A percentile compares a stretch with the other conserved stretches of the same genome.
phyloP scores from a whole-genome alignment of 495 filamentous ascomycete genomes.

The Penicillium diatomitis region DNA sequence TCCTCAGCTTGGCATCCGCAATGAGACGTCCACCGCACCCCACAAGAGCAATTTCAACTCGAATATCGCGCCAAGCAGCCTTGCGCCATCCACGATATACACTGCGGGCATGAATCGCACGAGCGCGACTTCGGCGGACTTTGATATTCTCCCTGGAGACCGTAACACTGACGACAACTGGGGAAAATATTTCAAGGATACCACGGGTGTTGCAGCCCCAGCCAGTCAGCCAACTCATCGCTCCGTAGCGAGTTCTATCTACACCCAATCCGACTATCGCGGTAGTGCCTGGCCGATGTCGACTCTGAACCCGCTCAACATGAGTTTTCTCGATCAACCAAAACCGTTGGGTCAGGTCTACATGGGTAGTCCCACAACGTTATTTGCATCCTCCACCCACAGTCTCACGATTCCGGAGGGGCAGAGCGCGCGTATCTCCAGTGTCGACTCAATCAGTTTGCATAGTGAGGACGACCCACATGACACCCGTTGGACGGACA shows the following conservation, averaged over 20 bases:
- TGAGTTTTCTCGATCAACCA: constrained; percentile 31
- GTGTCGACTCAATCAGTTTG: constrained; percentile 47
- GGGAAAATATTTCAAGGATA: constrained; percentile 50
- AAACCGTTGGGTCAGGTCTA: constrained; percentile 44
- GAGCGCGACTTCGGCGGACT: constrained; percentile 7
- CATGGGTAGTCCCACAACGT: constrained; percentile 60
- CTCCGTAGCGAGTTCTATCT: constrained; percentile 19
- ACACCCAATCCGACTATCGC: constrained; percentile 28
- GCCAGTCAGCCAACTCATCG: constrained; percentile 15
- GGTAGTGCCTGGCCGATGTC: constrained; percentile 33
- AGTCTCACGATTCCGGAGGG: constrained; percentile 42
- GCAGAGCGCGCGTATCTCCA: constrained; percentile 55
- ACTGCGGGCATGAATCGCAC: constrained; percentile 16
- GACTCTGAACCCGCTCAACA: constrained; percentile 25
- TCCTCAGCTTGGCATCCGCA: constrained; percentile 16
- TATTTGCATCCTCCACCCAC: constrained; percentile 34
- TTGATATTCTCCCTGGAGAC: constrained; percentile 27
- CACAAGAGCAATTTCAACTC: constrained; percentile 23
- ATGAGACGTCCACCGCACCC: constrained; percentile 9
- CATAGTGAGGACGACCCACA: constrained; percentile 44
- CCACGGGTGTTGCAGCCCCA: constrained; percentile 26
- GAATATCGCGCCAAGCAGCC: constrained; percentile 26
- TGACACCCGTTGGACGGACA: constrained; percentile 40
- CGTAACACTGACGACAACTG: constrained; percentile 49
- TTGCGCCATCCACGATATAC: constrained; percentile 18